Evolutionary conservation across 164 flowering plant genomes (phyloP).

Genomic region (Santalum album): DNA sequence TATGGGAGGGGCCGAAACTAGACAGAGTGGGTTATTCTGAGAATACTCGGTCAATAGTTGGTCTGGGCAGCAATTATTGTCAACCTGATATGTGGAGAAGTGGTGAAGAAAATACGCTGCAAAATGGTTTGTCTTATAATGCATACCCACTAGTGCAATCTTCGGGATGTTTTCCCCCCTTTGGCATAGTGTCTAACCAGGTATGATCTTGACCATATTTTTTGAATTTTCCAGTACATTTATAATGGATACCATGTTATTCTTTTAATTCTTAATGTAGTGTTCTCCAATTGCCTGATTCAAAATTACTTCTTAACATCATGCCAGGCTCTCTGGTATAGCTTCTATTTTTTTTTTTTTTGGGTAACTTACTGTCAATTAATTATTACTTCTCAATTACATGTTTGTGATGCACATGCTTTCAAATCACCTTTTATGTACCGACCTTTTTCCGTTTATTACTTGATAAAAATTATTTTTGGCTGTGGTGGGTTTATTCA

Average conservation of each 20-base stretch:
- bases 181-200: conserved; percentile 24
- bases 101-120: conserved; percentile 18
- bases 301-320: neutral
- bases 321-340: no score
- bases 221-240: neutral
- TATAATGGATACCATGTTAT: neutral
- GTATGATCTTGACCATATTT: conserved; percentile 17
- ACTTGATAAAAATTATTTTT: no score
- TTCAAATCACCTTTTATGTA: no score
- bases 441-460: no score
- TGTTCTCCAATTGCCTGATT: neutral
- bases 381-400: no score
- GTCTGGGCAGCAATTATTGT: conserved; percentile 15
- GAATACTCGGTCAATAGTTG: conserved; percentile 14
- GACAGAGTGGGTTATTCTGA: conserved; percentile 15
- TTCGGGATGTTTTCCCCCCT: conserved; percentile 21
- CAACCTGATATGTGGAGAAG: conserved; percentile 24
- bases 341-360: no score
- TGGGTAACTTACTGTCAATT: no score
- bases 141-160: conserved; percentile 19
- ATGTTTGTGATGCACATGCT: no score
- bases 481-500: no score
- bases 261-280: neutral
- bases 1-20: conserved; percentile 15
- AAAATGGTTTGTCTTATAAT: conserved; percentile 16